A percentile compares a stretch with the other conserved stretches of the same genome.
phyloP scores from a whole-genome alignment of 1,284 basidiomycete genomes.

The Pyrrhoderma noxium region DNA sequence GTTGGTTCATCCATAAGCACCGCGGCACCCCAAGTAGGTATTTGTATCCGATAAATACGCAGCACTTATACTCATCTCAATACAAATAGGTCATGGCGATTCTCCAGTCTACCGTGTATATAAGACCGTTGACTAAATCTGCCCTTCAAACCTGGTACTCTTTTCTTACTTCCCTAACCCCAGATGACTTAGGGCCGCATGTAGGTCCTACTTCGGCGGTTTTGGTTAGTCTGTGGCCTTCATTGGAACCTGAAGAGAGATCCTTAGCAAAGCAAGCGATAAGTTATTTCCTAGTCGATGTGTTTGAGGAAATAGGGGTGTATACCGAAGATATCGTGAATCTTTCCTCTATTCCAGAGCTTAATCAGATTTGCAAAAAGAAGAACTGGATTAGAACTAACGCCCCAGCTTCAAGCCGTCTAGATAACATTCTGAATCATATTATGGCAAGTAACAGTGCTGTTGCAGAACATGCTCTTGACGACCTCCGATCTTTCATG shows the following conservation, averaged over 20 bases:
- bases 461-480: constrained; percentile 71
- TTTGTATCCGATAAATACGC: constrained; percentile 1
- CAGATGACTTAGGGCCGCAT: constrained; percentile 75
- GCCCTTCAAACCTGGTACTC: constrained; percentile 79
- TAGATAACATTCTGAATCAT: constrained; percentile 71
- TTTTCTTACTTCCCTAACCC: constrained; percentile 69
- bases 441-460: constrained; percentile 77
- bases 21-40: constrained; percentile 76
- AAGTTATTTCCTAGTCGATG: constrained; percentile 64
- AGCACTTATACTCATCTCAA: constrained; percentile 12
- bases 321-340: constrained; percentile 77
- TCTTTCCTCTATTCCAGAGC: constrained; percentile 61
- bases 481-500: constrained; percentile 71
- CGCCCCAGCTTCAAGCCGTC: constrained; percentile 47
- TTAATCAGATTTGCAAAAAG: constrained; percentile 43
- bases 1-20: constrained; percentile 68
- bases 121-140: constrained; percentile 68
- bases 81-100: constrained; percentile 83
- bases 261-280: constrained; percentile 56
- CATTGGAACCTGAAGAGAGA: constrained; percentile 49
- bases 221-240: constrained; percentile 73
- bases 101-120: constrained; percentile 81
- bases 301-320: constrained; percentile 45
- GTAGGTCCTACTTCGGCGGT: constrained; percentile 87
- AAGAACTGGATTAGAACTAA: constrained; percentile 42